Percentiles rank a stretch among this genome's conserved stretches.
Conservation (phyloP, 208 protist genomes). For the Acanthamoeba triangularis region DNA sequence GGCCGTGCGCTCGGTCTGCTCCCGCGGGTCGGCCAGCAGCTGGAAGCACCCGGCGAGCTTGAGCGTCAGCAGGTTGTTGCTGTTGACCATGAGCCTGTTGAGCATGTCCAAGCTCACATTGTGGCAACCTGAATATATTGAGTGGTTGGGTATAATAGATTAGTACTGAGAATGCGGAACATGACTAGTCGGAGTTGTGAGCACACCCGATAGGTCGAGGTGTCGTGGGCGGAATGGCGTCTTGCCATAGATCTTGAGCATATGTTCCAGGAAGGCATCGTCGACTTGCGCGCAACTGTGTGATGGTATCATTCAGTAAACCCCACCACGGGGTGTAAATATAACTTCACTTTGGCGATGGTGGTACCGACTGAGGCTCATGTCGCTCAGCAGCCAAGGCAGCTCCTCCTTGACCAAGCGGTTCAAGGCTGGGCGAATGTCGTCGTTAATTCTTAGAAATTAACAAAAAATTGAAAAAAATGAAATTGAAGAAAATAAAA, state of each 20-base stretch:
- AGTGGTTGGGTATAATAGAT: not conserved
- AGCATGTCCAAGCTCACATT: conserved; percentile 35
- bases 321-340: not conserved
- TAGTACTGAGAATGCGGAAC: not conserved
- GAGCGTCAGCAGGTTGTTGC: not conserved
- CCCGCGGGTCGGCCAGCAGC: not conserved
- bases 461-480: not conserved
- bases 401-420: not conserved
- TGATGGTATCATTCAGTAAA: not conserved
- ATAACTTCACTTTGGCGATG: not conserved
- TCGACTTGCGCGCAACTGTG: not conserved
- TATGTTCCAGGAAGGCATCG: not conserved
- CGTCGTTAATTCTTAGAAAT: not conserved
- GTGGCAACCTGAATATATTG: not conserved
- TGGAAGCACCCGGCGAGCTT: conserved; percentile 38
- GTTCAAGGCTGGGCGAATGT: not conserved
- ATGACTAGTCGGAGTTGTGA: not conserved
- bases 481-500: not conserved
- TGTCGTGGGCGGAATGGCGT: conserved; percentile 21
- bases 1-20: not conserved
- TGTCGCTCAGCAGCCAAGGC: conserved; percentile 23
- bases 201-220: not conserved
- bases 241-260: not conserved
- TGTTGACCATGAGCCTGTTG: not conserved
- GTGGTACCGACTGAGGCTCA: not conserved